Evolutionary conservation across 306 rosid species (phyloP), one percentile per base, ranked within the genome.

Genomic region (Cicer bijugum): DNA sequence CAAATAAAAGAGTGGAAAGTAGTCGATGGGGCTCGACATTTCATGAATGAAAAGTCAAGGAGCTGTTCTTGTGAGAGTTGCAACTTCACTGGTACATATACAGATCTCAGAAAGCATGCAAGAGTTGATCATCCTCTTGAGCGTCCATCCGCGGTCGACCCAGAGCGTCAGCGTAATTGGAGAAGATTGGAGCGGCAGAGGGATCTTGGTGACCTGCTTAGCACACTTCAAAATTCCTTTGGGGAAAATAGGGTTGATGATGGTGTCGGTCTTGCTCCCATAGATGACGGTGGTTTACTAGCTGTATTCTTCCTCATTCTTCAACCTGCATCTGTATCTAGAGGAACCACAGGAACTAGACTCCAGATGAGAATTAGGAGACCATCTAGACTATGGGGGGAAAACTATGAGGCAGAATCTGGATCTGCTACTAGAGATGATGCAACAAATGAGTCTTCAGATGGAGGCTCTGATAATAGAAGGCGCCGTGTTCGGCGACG

Each of bases 21-120:
- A 59, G 86, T 88, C 74, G 97, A 90, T 10, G 83, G 86, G 45
- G 97, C 99, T 69, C 96, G 99, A 52, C 78, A 48, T 75, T 95
- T 91, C 88, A 90, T 95, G 99, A 95, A 95, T 68, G 92, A 87
- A 14, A 95, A 91, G 75, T 71, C 86, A 28, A 89, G 99, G 82
- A 95, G 91, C 68, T 95, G 99, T 82, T 87, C 99, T 12, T 86
- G 93, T 51, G 99, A 95, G 80, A 81, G 90, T 4, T 95, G 99
- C 82, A 80, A 56, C 85, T 95, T 86, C 69, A 89, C 52, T 8
- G 97, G 99, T 16, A 85, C 88, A 16, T 95, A 95, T 83, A 76
- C 89, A 50, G 97, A 91, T 84, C 93, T 95, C 68, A 87, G 99
- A 83, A 89, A 85, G 89, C 97, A 95, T 82, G 99, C 99, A 53